Evolutionary conservation across 805 yeast species (phyloP), one percentile per base, ranked within the genome.

Genomic region (Ogataea minuta): DNA sequence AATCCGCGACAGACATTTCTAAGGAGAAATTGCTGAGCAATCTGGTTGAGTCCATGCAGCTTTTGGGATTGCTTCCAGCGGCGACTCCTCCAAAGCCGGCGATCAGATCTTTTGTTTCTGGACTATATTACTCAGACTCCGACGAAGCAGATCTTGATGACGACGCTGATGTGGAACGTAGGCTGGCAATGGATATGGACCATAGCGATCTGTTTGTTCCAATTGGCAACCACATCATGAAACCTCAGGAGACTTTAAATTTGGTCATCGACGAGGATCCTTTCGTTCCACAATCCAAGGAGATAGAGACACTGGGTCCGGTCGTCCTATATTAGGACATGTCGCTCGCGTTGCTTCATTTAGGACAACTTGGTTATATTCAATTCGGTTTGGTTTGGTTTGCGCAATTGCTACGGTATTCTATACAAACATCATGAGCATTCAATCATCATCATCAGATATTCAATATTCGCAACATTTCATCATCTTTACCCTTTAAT

Each of bases 401-500:
- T 14, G 9, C 19, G 24, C 36, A 26, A 12, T 38, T 38, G 41
- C 41, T 31, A 31, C 26, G 26, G 24, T 27, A 23, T n/a, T 11
- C 13, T 6, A 23, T 13, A 19, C 29, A 15, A 6, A 17, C 17
- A 11, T 31, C 21, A n/a, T n/a, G n/a, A n/a, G 28, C 35, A 10
- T 31, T 19, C 7, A n/a, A 28, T 28, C 19, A 7, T 6, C 9
- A 28, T 2, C 11, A 11, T 40, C 28, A 44, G 6, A 28, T 32
- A 21, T 43, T 46, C 24, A 43, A 27, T 5, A 46, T 24, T 11
- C 41, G 34, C 16, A 56, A 24, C 9, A 59, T 39, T 23, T 54
- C 60, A 12, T 60, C 63, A 31, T 60, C 54, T 28, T 36, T 43
- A 2, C 44, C 47, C 15, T 28, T 36, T n/a, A 26, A 24, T n/a